Evolutionary conservation across 2,329 filamentous ascomycete genomes (phyloP), one percentile per base, ranked within the genome.

Genomic region (Fusarium secorum): DNA sequence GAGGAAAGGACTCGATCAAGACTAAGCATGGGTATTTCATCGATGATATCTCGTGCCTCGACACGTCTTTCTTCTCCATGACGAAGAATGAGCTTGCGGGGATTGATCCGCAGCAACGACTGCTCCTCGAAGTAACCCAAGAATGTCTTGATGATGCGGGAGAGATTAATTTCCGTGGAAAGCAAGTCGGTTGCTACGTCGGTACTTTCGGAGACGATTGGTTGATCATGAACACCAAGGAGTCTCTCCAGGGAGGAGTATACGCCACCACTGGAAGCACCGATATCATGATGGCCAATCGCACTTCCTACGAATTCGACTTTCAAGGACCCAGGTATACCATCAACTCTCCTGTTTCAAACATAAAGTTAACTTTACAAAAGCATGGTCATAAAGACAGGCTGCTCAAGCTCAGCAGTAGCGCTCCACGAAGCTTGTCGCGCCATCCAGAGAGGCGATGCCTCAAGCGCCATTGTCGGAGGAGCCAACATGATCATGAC

Each of bases 371-470:
- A n/a, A n/a, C n/a, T n/a, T n/a, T n/a, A n/a, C n/a, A n/a, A n/a
- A n/a, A 33, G 38, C 7, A 22, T 66, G 36, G 61, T 54, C 1
- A 39, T 66, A 14, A 66, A 65, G 6, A 60, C 64, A 7, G 64
- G 52, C 0, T 66, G 64, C 11, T 70, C n/a, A 1, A 48, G 46
- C n/a, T 71, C 44, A 24, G 51, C 24, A 1, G 30, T 65, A 7
- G 67, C 63, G 3, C 41, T 71, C 14, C 67, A 71, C 20, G 48
- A 68, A 22, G 69, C 69, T 0, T 68, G 67, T 14, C 67, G 67
- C 11, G 66, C 67, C 17, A 54, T 66, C 3, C 48, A 54, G 1
- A 49, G n/a, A 1, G 46, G 64, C 7, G 53, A 65, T 35, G 61
- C 60, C 2, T 49, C 60, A 8, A 38, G 53, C 13, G 64, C 60